Evolutionary conservation across 2,329 filamentous ascomycete species (phyloP).

Genomic region (Xylaria sp.): DNA sequence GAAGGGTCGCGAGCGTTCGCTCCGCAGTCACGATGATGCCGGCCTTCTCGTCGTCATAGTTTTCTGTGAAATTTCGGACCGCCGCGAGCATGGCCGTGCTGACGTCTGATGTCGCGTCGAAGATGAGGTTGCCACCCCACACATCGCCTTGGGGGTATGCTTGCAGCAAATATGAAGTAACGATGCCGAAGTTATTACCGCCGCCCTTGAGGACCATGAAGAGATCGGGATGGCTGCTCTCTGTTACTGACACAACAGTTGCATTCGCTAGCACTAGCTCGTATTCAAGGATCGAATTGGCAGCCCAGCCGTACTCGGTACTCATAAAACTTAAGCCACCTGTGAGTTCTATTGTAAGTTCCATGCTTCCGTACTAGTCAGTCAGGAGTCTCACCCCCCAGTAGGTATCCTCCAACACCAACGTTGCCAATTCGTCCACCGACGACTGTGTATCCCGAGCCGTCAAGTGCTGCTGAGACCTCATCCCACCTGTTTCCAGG

Average conservation of each 20-base stretch:
- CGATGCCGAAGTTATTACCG: constrained; percentile 66
- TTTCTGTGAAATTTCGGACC: constrained; percentile 65
- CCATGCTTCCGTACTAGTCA: constrained; percentile 26
- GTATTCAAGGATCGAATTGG: constrained; percentile 60
- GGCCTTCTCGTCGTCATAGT: constrained; percentile 69
- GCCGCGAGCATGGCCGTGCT: constrained; percentile 57
- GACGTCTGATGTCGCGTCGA: constrained; percentile 49
- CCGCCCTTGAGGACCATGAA: constrained; percentile 66
- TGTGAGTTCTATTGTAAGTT: constrained; percentile 49
- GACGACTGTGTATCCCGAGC: constrained; percentile 56
- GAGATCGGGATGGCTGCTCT: constrained; percentile 58
- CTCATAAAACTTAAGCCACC: constrained; percentile 64
- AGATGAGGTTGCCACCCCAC: constrained; percentile 58
- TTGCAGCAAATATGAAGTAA: constrained; percentile 59
- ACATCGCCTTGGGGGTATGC: constrained; percentile 55
- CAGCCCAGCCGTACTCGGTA: constrained; percentile 62
- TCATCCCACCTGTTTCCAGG: constrained; percentile 59
- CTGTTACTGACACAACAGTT: constrained; percentile 58
- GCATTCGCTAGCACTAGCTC: constrained; percentile 66
- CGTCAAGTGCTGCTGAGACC: constrained; percentile 55
- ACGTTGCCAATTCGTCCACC: constrained; percentile 60
- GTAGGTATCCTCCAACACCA: constrained; percentile 61
- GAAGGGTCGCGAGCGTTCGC: constrained; percentile 54
- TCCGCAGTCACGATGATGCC: constrained; percentile 69
- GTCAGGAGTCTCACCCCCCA: constrained; percentile 64